Percentiles rank a stretch among this genome's conserved stretches.
Evolutionary conservation across 495 filamentous ascomycete genomes (phyloP).

Genomic region (Xylaria cubensis): DNA sequence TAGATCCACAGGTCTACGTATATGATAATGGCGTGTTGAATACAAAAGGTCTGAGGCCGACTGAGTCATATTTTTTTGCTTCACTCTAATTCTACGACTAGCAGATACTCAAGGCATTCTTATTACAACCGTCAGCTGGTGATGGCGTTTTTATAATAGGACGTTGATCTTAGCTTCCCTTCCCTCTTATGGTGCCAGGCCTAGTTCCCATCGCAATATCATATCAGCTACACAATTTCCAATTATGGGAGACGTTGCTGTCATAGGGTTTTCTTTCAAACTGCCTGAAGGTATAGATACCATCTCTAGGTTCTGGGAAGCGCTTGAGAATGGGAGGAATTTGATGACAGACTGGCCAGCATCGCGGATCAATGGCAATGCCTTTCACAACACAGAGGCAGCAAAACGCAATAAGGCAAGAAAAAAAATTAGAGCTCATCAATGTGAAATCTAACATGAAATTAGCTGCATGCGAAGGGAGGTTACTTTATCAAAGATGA

Average conservation of each 20-base stretch:
- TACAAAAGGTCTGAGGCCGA: neutral
- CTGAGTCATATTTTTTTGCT: neutral
- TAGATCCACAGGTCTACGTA: neutral
- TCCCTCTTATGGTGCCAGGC: slow-evolving; percentile 7
- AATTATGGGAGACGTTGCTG: slow-evolving; percentile 36
- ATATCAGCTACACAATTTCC: neutral
- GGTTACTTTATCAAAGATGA: slow-evolving; percentile 52
- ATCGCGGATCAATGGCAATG: slow-evolving; percentile 36
- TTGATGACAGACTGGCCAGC: slow-evolving; percentile 45
- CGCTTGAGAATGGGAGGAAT: slow-evolving; percentile 42
- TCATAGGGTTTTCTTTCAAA: slow-evolving; percentile 49
- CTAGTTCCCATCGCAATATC: neutral
- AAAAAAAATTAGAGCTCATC: neutral
- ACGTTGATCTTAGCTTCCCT: slow-evolving; percentile 21
- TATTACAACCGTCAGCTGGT: neutral
- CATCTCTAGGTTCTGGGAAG: slow-evolving; percentile 44
- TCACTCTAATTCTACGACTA: neutral
- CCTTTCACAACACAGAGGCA: slow-evolving; percentile 3
- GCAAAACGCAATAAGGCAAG: slow-evolving; percentile 15
- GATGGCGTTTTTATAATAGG: neutral
- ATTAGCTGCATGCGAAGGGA: slow-evolving; percentile 27
- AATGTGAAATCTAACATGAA: neutral
- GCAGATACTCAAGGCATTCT: neutral
- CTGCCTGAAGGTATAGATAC: slow-evolving; percentile 45
- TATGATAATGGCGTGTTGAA: neutral